phyloP scores from a whole-genome alignment of 805 yeast genomes.

The Yarrowia sp. region DNA sequence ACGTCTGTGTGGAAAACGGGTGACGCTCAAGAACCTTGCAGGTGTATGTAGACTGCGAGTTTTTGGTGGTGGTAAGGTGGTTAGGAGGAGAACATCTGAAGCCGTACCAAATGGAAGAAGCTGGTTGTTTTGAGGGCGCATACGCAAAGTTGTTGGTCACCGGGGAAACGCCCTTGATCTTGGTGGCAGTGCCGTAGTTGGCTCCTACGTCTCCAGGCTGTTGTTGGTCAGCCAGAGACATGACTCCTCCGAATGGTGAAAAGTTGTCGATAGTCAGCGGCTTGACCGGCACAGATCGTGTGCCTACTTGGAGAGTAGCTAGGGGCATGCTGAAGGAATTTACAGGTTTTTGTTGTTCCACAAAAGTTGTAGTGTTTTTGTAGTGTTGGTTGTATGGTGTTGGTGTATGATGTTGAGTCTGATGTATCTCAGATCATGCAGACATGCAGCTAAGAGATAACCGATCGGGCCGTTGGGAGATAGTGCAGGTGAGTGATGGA shows the following conservation, averaged over 20 bases:
- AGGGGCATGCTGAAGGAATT: background rate
- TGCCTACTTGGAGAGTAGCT: background rate
- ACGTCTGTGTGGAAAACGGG: slow-evolving; percentile 84
- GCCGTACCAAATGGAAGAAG: slow-evolving; percentile 73
- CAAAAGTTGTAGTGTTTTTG: too few species aligned
- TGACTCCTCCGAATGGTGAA: slow-evolving; percentile 66
- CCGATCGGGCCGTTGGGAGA: slow-evolving; percentile 19
- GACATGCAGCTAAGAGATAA: background rate
- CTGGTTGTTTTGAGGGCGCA: slow-evolving; percentile 47
- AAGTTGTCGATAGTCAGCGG: slow-evolving; percentile 41
- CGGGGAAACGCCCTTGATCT: slow-evolving; percentile 69
- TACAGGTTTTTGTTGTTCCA: too few species aligned
- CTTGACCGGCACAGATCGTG: background rate
- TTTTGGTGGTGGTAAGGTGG: slow-evolving; percentile 46
- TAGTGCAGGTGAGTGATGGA: too few species aligned
- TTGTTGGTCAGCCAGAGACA: slow-evolving; percentile 75
- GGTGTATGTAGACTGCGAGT: slow-evolving; percentile 38
- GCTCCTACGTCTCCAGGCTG: slow-evolving; percentile 51
- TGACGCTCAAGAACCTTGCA: slow-evolving; percentile 83
- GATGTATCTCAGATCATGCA: background rate
- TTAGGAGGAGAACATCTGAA: slow-evolving; percentile 76
- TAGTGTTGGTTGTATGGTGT: background rate
- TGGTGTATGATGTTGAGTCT: background rate
- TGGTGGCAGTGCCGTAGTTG: slow-evolving; percentile 91
- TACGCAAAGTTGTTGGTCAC: slow-evolving; percentile 50